Percentiles rank a stretch among this genome's conserved stretches.
Conservation (phyloP, 768 basidiomycete genomes). For the Leccinum pellstonianum region DNA sequence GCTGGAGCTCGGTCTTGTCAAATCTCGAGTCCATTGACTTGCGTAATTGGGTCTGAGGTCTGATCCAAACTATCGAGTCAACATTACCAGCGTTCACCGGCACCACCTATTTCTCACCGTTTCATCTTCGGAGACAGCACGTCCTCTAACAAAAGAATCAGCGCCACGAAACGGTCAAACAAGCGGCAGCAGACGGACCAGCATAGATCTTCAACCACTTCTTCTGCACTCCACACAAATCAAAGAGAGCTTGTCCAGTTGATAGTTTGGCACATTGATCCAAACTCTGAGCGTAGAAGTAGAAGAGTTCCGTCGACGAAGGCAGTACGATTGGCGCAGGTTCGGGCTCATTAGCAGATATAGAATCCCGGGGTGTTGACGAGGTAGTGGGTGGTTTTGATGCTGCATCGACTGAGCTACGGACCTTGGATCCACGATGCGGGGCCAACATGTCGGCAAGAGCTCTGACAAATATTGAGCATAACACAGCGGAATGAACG, state of each 20-base stretch:
- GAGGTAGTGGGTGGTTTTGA: conserved; percentile 25
- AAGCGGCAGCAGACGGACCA: conserved; percentile 45
- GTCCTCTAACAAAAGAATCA: conserved; percentile 65
- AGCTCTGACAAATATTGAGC: conserved; percentile 47
- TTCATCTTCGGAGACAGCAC: conserved; percentile 75
- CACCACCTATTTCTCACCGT: conserved; percentile 44
- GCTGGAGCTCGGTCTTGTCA: conserved; percentile 72
- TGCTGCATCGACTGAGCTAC: conserved; percentile 65
- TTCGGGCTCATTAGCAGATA: conserved; percentile 42
- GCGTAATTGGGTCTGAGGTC: conserved; percentile 45
- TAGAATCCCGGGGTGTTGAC: conserved; percentile 37
- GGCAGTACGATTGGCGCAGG: conserved; percentile 72
- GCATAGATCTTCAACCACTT: conserved; percentile 97
- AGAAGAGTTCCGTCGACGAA: conserved; percentile 95
- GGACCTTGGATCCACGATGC: conserved; percentile 62
- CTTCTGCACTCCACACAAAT: conserved; percentile 77
- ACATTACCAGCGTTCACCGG: neutral
- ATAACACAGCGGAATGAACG: neutral
- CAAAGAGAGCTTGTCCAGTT: conserved; percentile 78
- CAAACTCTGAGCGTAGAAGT: conserved; percentile 92
- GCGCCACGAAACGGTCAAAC: neutral
- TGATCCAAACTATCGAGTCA: conserved; percentile 27
- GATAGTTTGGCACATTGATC: conserved; percentile 93
- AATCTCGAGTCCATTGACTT: conserved; percentile 79
- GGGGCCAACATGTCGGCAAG: conserved; percentile 88